Conservation (phyloP, 768 basidiomycete species). For the Panaeolus papilionaceus region DNA sequence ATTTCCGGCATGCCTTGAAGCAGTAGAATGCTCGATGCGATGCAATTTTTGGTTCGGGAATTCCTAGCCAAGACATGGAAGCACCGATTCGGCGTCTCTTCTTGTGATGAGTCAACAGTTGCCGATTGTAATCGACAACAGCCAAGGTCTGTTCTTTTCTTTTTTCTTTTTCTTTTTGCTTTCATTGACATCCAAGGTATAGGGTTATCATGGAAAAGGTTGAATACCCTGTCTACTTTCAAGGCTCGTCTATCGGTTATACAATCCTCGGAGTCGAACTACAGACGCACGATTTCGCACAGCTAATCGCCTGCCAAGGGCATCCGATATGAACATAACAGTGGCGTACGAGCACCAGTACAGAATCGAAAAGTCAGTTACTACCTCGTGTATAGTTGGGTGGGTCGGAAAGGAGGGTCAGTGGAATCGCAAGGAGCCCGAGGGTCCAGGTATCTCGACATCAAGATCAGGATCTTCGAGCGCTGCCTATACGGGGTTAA, state of each 20-base stretch:
- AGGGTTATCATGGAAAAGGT: no score
- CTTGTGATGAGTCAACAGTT: background rate
- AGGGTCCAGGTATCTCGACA: background rate
- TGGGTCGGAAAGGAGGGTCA: background rate
- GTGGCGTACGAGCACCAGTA: background rate
- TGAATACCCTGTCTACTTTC: no score
- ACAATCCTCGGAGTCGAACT: no score
- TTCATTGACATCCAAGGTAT: background rate
- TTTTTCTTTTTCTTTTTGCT: background rate
- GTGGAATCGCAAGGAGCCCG: background rate
- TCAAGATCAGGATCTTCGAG: background rate
- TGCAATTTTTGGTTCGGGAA: background rate
- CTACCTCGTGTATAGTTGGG: background rate
- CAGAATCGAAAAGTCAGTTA: background rate
- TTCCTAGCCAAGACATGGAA: background rate
- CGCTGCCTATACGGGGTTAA: background rate
- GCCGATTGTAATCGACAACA: background rate
- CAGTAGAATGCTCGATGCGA: background rate
- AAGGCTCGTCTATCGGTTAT: no score
- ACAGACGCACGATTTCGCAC: background rate
- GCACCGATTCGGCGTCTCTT: slow-evolving; percentile 1
- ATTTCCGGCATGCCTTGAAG: background rate
- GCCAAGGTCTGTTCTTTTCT: background rate
- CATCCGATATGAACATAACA: background rate
- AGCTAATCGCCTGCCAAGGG: background rate